A percentile compares a stretch with the other conserved stretches of the same genome.
phyloP scores from a whole-genome alignment of 2,329 filamentous ascomycete species.

The Pseudopyrenochaeta lycopersici region DNA sequence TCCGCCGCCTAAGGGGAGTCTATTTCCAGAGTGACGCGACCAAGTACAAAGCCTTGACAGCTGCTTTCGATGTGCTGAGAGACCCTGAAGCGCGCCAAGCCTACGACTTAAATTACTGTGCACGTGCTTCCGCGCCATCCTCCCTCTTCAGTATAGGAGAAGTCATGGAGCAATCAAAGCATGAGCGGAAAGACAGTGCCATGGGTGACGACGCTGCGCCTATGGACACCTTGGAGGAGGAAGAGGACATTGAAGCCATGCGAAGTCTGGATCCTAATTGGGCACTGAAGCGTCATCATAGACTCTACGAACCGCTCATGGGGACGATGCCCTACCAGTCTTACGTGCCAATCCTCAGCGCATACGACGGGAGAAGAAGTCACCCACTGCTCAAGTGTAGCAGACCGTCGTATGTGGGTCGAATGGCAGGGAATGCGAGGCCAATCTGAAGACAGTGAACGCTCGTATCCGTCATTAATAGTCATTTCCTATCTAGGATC shows the following conservation, averaged over 20 bases:
- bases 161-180: constrained; percentile 25
- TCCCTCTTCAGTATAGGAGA: constrained; percentile 18
- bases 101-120: constrained; percentile 37
- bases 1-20: constrained; percentile 35
- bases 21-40: constrained; percentile 39
- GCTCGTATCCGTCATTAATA: background rate
- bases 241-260: constrained; percentile 22
- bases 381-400: constrained; percentile 28
- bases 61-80: constrained; percentile 41
- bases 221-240: constrained; percentile 21
- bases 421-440: constrained; percentile 24
- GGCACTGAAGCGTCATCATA: constrained; percentile 32
- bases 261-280: constrained; percentile 35
- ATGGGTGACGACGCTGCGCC: constrained; percentile 21
- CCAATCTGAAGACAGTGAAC: constrained; percentile 10
- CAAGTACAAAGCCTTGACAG: constrained; percentile 42
- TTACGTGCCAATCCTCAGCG: constrained; percentile 32
- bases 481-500: background rate
- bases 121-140: constrained; percentile 9
- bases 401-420: constrained; percentile 34
- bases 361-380: constrained; percentile 22
- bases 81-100: constrained; percentile 35
- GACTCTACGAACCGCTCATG: constrained; percentile 25
- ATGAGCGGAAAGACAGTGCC: constrained; percentile 32
- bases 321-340: constrained; percentile 37